Conservation (phyloP, 2,329 filamentous ascomycete genomes). For the Coniochaeta pulveracea region DNA sequence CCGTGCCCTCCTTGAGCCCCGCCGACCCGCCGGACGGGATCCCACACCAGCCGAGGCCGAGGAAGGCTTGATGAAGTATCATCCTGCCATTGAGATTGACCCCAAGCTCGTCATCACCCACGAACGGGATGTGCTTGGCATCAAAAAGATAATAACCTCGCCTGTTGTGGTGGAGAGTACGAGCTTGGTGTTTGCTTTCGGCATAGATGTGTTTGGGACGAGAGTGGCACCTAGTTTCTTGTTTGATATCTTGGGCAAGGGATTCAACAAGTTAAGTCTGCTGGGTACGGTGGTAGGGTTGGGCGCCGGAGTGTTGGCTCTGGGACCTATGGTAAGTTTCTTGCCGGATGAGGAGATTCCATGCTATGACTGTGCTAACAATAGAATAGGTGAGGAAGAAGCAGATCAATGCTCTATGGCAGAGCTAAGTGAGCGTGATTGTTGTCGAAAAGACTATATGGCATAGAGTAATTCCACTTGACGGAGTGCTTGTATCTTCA, state of each 20-base stretch:
- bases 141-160: slow-evolving; percentile 60
- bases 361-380: slow-evolving; percentile 4
- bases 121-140: slow-evolving; percentile 66
- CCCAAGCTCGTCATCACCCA: slow-evolving; percentile 73
- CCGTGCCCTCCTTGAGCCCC: slow-evolving; percentile 68
- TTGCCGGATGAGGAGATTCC: not conserved
- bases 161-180: slow-evolving; percentile 86
- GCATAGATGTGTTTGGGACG: slow-evolving; percentile 80
- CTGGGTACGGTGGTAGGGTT: slow-evolving; percentile 75
- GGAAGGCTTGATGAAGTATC: slow-evolving; percentile 72
- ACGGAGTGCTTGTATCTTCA: not conserved
- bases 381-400: slow-evolving; percentile 25
- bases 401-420: slow-evolving; percentile 32
- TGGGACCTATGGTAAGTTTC: slow-evolving; percentile 73
- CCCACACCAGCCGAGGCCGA: slow-evolving; percentile 68
- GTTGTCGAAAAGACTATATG: not conserved
- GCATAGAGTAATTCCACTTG: not conserved
- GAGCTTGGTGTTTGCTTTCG: slow-evolving; percentile 78
- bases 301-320: slow-evolving; percentile 59
- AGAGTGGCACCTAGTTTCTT: slow-evolving; percentile 75
- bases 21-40: slow-evolving; percentile 76
- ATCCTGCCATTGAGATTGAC: slow-evolving; percentile 70
- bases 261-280: slow-evolving; percentile 84
- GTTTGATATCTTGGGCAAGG: slow-evolving; percentile 88
- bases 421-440: slow-evolving; percentile 3